These are phyloP conservation scores for Acacia pycnantha DNA, from an alignment of 331 rosid genomes.

Conservation along the genomic window DNA sequence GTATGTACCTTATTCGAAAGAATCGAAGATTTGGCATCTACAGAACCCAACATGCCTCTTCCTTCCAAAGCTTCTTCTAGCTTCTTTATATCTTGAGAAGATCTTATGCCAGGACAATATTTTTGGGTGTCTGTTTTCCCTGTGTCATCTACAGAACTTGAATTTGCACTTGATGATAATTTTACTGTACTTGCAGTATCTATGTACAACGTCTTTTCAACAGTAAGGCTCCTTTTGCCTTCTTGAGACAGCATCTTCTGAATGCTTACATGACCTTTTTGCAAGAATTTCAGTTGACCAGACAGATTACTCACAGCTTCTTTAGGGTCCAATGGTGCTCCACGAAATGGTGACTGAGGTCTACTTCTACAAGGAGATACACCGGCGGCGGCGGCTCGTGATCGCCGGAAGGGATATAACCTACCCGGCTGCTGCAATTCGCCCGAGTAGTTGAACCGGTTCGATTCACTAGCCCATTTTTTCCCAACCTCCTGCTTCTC, in stretches of 20 bases:
- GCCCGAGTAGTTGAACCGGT: slow-evolving; percentile 45
- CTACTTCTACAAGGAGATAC: slow-evolving; percentile 59
- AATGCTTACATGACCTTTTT: slow-evolving; percentile 28
- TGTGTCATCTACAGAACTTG: slow-evolving; percentile 33
- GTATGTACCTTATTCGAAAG: slow-evolving; percentile 26
- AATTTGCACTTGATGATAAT: slow-evolving; percentile 31
- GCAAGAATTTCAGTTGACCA: slow-evolving; percentile 23
- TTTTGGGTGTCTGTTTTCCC: slow-evolving; percentile 10
- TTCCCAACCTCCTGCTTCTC: slow-evolving; percentile 45
- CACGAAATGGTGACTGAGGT: slow-evolving; percentile 49
- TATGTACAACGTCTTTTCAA: slow-evolving; percentile 68
- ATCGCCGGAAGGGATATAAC: slow-evolving; percentile 59
- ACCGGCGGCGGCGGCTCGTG: slow-evolving; percentile 46
- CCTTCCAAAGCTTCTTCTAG: slow-evolving; percentile 35
- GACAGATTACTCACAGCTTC: slow-evolving; percentile 38
- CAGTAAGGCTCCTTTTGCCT: slow-evolving; percentile 38
- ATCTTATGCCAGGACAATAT: slow-evolving; percentile 29
- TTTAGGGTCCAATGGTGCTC: slow-evolving; percentile 37
- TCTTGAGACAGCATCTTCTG: slow-evolving; percentile 40
- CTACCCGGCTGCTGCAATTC: slow-evolving; percentile 51
- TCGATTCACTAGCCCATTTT: slow-evolving; percentile 53
- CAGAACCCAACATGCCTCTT: slow-evolving; percentile 21
- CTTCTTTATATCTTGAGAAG: slow-evolving; percentile 43
- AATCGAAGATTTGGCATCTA: slow-evolving; percentile 27
- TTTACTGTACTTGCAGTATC: slow-evolving; percentile 56